Percentiles rank a stretch among this genome's conserved stretches.
Evolutionary conservation across 257 asterid species (phyloP).

Genomic region (Agastache rugosa): DNA sequence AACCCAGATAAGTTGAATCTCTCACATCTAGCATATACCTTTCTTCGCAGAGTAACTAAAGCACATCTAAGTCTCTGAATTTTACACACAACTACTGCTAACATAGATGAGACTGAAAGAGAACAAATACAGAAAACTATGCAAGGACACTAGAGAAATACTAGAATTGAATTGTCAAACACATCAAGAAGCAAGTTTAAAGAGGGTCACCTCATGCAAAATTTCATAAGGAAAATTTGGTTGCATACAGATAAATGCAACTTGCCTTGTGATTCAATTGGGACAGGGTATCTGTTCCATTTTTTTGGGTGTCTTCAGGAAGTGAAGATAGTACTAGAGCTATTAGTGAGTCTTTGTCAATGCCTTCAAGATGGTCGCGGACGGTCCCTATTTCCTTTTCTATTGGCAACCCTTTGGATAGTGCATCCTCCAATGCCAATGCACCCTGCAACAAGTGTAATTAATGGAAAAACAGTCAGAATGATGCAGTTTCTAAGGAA

Average conservation of each 20-base stretch:
- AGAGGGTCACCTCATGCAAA: constrained; percentile 13
- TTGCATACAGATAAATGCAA: constrained; percentile 26
- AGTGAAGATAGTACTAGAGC: constrained; percentile 77
- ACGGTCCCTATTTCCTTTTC: constrained; percentile 80
- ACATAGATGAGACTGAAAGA: not conserved
- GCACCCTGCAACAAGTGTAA: constrained; percentile 64
- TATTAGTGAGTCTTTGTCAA: constrained; percentile 69
- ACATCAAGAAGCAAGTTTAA: constrained; percentile 10
- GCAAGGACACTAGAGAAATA: not conserved
- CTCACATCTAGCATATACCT: not conserved
- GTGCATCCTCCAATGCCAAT: constrained; percentile 86
- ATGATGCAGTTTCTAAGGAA: constrained; percentile 19
- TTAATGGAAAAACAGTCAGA: constrained; percentile 29
- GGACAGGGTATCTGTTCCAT: constrained; percentile 77
- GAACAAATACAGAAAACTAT: not conserved
- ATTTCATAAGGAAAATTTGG: not conserved
- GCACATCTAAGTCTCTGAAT: not conserved
- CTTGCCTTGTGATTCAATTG: constrained; percentile 88
- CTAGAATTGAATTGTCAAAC: not conserved
- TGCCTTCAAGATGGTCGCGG: constrained; percentile 65
- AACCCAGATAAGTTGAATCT: constrained; percentile 1
- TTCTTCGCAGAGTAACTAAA: constrained; percentile 17
- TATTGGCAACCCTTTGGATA: constrained; percentile 85
- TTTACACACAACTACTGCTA: not conserved
- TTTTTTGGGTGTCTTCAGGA: constrained; percentile 75